These are phyloP conservation scores for Amesomyces nigricolor DNA, from an alignment of 2,329 filamentous ascomycete species.

Conservation along the genomic window DNA sequence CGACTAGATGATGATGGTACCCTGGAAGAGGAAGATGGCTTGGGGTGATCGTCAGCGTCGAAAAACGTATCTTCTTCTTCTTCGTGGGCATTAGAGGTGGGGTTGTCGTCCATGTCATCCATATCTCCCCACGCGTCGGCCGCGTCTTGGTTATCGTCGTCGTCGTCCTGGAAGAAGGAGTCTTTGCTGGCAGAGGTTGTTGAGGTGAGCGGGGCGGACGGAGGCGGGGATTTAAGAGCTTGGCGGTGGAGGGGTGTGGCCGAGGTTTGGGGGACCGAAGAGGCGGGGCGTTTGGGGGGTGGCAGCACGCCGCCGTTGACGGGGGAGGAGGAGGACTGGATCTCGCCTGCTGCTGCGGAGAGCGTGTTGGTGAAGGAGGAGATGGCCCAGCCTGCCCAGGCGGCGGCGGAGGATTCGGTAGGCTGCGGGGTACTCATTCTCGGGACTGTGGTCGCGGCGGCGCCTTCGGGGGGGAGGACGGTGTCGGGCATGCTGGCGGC, in stretches of 20 bases:
- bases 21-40: slow-evolving; percentile 28
- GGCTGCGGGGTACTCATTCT: slow-evolving; percentile 75
- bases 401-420: slow-evolving; percentile 43
- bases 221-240: slow-evolving; percentile 48
- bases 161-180: slow-evolving; percentile 46
- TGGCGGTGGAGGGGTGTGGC: slow-evolving; percentile 57
- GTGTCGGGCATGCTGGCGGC: slow-evolving; percentile 74
- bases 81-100: slow-evolving; percentile 36
- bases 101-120: slow-evolving; percentile 45
- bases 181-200: slow-evolving; percentile 39
- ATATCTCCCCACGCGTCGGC: slow-evolving; percentile 73
- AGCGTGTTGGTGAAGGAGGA: slow-evolving; percentile 97
- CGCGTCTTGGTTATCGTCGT: slow-evolving; percentile 49
- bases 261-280: slow-evolving; percentile 37
- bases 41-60: slow-evolving; percentile 25
- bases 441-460: slow-evolving; percentile 51
- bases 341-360: slow-evolving; percentile 77
- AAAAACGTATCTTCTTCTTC: slow-evolving; percentile 29
- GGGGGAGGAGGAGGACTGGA: slow-evolving; percentile 49
- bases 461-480: slow-evolving; percentile 60
- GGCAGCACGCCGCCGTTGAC: slow-evolving; percentile 36
- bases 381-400: slow-evolving; percentile 96
- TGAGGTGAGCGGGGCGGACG: slow-evolving; percentile 36
- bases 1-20: neutral
- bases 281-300: slow-evolving; percentile 32